Conservation (phyloP, 306 rosid genomes). For the Hippophae gyantsensis region DNA sequence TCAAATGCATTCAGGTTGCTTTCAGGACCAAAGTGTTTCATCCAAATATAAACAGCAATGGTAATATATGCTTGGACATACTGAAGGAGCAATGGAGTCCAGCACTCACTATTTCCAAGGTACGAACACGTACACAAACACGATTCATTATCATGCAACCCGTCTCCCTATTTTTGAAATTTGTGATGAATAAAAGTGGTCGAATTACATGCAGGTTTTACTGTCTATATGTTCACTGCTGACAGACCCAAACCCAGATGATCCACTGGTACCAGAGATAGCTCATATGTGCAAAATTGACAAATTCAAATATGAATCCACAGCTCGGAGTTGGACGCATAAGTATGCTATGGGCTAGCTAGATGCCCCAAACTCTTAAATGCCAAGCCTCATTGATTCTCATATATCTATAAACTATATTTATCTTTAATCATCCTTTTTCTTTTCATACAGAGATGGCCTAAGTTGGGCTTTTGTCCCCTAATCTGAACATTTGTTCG, state of each 20-base stretch:
- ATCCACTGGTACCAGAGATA: conserved; percentile 87
- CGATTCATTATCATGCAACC: background rate
- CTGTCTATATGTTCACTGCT: conserved; percentile 79
- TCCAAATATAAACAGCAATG: conserved; percentile 82
- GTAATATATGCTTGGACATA: conserved; percentile 83
- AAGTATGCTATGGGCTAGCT: conserved; percentile 73
- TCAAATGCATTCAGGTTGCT: conserved; percentile 43
- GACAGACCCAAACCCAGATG: conserved; percentile 89
- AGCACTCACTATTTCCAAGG: conserved; percentile 94
- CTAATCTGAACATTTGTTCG: background rate
- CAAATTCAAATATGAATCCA: conserved; percentile 60
- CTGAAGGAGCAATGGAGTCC: conserved; percentile 99
- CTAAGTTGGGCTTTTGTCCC: too few relatives aligned
- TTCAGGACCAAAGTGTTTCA: conserved; percentile 88
- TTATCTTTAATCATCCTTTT: background rate
- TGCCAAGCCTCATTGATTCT: background rate
- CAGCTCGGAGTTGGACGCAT: conserved; percentile 89
- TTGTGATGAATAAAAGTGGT: background rate
- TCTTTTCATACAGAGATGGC: too few relatives aligned
- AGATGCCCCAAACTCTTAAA: background rate
- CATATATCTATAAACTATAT: background rate
- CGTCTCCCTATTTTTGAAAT: background rate
- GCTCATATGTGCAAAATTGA: conserved; percentile 87
- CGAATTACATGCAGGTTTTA: conserved; percentile 44
- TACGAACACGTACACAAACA: conserved; percentile 28